A percentile compares a stretch with the other conserved stretches of the same genome.
phyloP scores from a whole-genome alignment of 768 basidiomycete genomes.

The Naematelia aurantialba region DNA sequence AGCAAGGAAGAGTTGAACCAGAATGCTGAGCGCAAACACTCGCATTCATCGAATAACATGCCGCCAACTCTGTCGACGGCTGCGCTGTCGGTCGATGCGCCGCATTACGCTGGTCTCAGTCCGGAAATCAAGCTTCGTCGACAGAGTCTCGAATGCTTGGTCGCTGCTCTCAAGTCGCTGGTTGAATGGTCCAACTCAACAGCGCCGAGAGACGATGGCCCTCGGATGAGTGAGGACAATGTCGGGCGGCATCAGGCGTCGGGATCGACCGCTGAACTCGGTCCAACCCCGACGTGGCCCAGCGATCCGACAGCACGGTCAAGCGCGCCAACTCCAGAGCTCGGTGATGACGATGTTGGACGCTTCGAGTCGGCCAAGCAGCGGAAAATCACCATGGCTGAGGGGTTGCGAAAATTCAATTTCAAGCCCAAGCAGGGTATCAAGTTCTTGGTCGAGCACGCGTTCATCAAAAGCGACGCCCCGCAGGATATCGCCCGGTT shows the following conservation, averaged over 20 bases:
- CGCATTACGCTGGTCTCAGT: conserved; percentile 54
- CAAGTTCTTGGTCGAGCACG: conserved; percentile 78
- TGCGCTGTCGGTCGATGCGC: conserved; percentile 55
- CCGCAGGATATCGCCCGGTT: conserved; percentile 81
- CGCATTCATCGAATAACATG: conserved; percentile 56
- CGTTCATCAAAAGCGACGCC: conserved; percentile 70
- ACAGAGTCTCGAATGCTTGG: conserved; percentile 93
- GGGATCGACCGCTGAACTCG: conserved; percentile 27
- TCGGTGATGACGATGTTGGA: conserved; percentile 75
- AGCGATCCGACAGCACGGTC: conserved; percentile 8
- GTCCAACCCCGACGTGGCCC: conserved; percentile 36
- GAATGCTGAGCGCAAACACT: conserved; percentile 32
- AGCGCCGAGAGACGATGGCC: conserved; percentile 17
- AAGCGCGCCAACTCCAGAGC: conserved; percentile 70
- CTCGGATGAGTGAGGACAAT: conserved; percentile 28
- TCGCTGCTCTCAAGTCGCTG: conserved; percentile 78
- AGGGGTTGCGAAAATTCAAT: conserved; percentile 97
- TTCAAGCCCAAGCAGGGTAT: conserved; percentile 97
- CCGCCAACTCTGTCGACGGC: conserved; percentile 67
- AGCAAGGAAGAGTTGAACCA: conserved; percentile 44
- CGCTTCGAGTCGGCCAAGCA: conserved; percentile 93
- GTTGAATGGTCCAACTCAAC: conserved; percentile 76
- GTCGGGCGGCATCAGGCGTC: conserved; percentile 23
- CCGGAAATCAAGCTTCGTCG: conserved; percentile 80
- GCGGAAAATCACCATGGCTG: conserved; percentile 87